Evolutionary conservation across 768 basidiomycete genomes (phyloP).

Genomic region (Filobasidium floriforme): DNA sequence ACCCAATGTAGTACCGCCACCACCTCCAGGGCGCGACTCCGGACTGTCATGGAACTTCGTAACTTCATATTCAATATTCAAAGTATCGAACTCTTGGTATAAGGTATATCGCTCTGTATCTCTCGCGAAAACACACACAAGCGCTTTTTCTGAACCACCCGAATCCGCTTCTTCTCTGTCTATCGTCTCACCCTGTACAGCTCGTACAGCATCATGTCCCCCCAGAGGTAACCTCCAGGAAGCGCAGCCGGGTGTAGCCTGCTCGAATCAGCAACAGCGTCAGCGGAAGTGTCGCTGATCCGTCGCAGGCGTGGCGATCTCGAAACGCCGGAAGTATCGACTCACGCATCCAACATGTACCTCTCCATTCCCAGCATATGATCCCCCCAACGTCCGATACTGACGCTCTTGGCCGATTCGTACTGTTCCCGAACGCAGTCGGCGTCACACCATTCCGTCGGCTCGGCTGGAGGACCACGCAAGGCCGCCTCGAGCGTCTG

Average conservation of each 20-base stretch:
- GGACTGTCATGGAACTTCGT: too few species aligned
- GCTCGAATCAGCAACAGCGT: too few species aligned
- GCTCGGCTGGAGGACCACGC: slow-evolving; percentile 15
- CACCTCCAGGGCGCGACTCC: too few species aligned
- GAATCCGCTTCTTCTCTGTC: too few species aligned
- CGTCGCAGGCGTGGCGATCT: too few species aligned
- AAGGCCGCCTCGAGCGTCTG: slow-evolving; percentile 17
- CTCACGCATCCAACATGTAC: slow-evolving; percentile 24
- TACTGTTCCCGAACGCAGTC: neutral
- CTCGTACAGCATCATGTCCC: slow-evolving; percentile 29
- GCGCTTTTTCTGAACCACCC: too few species aligned
- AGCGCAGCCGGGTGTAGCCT: slow-evolving; percentile 21
- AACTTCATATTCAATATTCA: too few species aligned
- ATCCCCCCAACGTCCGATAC: slow-evolving; percentile 22
- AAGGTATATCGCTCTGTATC: too few species aligned
- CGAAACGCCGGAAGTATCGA: neutral
- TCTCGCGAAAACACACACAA: too few species aligned
- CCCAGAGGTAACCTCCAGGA: slow-evolving; percentile 29
- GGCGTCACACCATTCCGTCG: neutral
- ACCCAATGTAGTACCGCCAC: too few species aligned
- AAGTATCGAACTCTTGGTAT: too few species aligned
- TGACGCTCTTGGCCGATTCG: neutral
- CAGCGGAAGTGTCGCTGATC: too few species aligned
- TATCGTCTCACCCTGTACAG: slow-evolving; percentile 2
- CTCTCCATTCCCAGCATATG: slow-evolving; percentile 26